Percentiles rank a stretch among this genome's conserved stretches.
Conservation (phyloP, 176 grass and related monocot species). For the Bothriochloa decipiens region DNA sequence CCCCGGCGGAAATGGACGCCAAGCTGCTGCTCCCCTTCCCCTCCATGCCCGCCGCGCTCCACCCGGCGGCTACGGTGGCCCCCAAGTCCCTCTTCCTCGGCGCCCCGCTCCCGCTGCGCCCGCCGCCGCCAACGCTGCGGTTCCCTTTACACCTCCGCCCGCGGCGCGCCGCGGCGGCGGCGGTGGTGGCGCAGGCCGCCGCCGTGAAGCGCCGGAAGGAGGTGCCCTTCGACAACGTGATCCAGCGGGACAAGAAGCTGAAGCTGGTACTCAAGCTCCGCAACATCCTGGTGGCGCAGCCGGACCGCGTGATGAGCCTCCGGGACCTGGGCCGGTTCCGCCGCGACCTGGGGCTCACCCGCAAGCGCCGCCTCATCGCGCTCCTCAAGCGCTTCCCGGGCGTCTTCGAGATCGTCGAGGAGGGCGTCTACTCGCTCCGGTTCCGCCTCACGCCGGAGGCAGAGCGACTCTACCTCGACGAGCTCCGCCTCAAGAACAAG, state of each 20-base stretch:
- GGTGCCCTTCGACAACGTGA: slow-evolving; percentile 81
- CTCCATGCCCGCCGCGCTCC: slow-evolving; percentile 31
- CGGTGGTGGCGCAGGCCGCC: slow-evolving; percentile 60
- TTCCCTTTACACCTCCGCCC: slow-evolving; percentile 40
- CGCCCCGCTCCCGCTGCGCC: slow-evolving; percentile 29
- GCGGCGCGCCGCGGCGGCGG: neutral
- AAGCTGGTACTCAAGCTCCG: slow-evolving; percentile 94
- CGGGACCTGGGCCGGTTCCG: slow-evolving; percentile 86
- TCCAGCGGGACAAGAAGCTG: slow-evolving; percentile 95
- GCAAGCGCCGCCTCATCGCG: slow-evolving; percentile 91
- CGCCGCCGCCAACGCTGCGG: neutral
- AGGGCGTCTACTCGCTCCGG: slow-evolving; percentile 83
- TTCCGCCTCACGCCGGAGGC: slow-evolving; percentile 80
- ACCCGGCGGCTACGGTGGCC: neutral
- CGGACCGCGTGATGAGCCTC: slow-evolving; percentile 86
- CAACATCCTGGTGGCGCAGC: slow-evolving; percentile 76
- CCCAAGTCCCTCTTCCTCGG: slow-evolving; percentile 57
- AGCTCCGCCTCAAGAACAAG: slow-evolving; percentile 73
- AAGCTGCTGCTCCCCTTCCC: slow-evolving; percentile 60
- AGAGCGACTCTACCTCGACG: slow-evolving; percentile 89
- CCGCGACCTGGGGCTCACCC: slow-evolving; percentile 87
- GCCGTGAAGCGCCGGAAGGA: slow-evolving; percentile 92
- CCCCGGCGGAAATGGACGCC: slow-evolving; percentile 62
- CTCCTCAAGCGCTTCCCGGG: slow-evolving; percentile 82
- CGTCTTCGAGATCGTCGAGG: slow-evolving; percentile 87